A percentile compares a stretch with the other conserved stretches of the same genome.
Conservation (phyloP, 768 basidiomycete genomes). For the Psilocybe azurescens region DNA sequence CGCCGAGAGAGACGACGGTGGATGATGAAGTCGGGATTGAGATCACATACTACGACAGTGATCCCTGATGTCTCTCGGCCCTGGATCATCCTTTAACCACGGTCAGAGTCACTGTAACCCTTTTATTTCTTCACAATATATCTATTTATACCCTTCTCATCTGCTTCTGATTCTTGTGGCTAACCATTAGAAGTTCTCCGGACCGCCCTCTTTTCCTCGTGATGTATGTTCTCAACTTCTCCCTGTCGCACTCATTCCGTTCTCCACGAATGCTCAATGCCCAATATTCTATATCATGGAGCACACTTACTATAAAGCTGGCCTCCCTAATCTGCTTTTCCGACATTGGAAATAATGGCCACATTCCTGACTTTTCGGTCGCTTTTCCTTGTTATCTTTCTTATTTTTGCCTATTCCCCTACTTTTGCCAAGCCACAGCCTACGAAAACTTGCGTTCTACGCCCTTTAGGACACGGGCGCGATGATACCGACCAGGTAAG, state of each 20-base stretch:
- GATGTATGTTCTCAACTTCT: slow-evolving; percentile 1
- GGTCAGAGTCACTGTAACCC: no score
- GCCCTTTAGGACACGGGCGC: slow-evolving; percentile 4
- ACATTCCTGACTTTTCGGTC: background rate
- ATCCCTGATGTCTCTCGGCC: no score
- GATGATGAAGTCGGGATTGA: slow-evolving; percentile 21
- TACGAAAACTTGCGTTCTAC: background rate
- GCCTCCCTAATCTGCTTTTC: background rate
- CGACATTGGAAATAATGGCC: background rate
- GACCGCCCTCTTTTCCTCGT: slow-evolving; percentile 14
- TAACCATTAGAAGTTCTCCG: background rate
- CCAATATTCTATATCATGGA: background rate
- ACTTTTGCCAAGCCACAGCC: slow-evolving; percentile 4
- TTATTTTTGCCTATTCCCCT: background rate
- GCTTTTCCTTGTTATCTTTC: background rate
- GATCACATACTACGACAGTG: background rate
- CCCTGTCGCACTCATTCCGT: background rate
- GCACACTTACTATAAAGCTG: background rate
- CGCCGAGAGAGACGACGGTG: slow-evolving; percentile 14
- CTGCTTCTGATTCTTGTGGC: background rate
- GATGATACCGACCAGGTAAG: slow-evolving; percentile 20
- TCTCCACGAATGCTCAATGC: background rate
- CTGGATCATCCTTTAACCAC: no score
- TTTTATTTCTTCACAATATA: background rate
- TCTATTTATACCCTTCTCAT: background rate